Conservation (phyloP, 2,329 filamentous ascomycete species). For the Epicoccum sorghinum region DNA sequence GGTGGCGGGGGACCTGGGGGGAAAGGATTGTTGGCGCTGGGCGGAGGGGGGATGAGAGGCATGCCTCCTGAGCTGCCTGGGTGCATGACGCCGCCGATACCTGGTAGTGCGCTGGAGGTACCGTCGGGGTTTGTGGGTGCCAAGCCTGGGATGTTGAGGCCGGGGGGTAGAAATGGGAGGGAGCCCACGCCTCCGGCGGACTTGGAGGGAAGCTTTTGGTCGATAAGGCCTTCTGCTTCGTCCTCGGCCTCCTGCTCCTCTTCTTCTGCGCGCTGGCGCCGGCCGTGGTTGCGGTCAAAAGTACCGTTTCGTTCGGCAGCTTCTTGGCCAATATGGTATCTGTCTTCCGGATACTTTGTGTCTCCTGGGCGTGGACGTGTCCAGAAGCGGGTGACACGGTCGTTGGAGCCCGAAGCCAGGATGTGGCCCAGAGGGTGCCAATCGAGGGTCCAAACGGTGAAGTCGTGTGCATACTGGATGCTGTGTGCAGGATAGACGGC, state of each 20-base stretch:
- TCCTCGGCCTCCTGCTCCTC: conserved; percentile 94
- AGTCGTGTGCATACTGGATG: conserved; percentile 86
- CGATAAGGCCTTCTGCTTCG: conserved; percentile 88
- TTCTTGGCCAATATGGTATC: conserved; percentile 93
- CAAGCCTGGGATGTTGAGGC: conserved; percentile 48
- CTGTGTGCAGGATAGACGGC: conserved; percentile 92
- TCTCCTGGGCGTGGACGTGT: conserved; percentile 88
- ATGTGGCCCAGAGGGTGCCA: conserved; percentile 98
- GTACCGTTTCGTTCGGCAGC: conserved; percentile 95
- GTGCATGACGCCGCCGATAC: conserved; percentile 52
- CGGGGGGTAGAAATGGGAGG: conserved; percentile 67
- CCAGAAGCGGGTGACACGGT: conserved; percentile 97
- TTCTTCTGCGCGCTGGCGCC: conserved; percentile 82
- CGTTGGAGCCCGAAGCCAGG: conserved; percentile 92
- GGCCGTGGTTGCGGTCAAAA: conserved; percentile 80
- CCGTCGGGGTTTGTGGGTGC: conserved; percentile 44
- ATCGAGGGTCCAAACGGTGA: conserved; percentile 95
- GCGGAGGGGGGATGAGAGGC: conserved; percentile 33
- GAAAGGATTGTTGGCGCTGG: conserved; percentile 28
- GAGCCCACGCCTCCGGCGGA: conserved; percentile 47
- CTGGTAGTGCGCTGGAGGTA: conserved; percentile 55
- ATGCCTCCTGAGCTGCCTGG: conserved; percentile 1
- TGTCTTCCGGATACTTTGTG: conserved; percentile 81
- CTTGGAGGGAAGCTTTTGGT: conserved; percentile 80
- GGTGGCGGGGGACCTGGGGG: conserved; percentile 24